Evolutionary conservation across 129 eudicot species (phyloP).

Genomic region (Kitagawia praeruptora): DNA sequence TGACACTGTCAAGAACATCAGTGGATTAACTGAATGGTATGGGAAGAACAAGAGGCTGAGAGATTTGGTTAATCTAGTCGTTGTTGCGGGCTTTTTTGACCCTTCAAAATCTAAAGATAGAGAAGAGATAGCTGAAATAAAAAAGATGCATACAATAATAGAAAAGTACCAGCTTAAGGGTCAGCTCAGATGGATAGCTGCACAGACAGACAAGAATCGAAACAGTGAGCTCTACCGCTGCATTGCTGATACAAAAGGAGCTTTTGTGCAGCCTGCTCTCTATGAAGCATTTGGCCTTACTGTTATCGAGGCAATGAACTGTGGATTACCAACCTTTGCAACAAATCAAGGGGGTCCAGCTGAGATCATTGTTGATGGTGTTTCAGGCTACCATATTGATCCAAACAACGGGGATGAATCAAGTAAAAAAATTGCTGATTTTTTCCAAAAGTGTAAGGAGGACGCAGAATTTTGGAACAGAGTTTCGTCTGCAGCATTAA

Average conservation of each 20-base stretch:
- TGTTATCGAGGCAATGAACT: conserved; percentile 97
- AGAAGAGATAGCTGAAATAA: conserved; percentile 90
- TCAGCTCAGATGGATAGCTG: conserved; percentile 94
- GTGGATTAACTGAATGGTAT: conserved; percentile 84
- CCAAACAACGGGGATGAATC: conserved; percentile 74
- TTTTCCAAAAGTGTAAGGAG: conserved; percentile 78
- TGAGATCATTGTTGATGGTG: conserved; percentile 84
- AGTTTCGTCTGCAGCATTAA: conserved; percentile 63
- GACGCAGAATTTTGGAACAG: conserved; percentile 63
- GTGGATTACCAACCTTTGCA: conserved; percentile 88
- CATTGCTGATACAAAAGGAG: conserved; percentile 93
- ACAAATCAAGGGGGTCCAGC: conserved; percentile 99
- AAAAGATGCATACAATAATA: conserved; percentile 71
- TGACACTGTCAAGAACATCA: conserved; percentile 81
- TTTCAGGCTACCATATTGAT: conserved; percentile 88
- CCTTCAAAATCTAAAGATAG: conserved; percentile 89
- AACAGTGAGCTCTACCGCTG: conserved; percentile 82
- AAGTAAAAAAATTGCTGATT: conserved; percentile 86
- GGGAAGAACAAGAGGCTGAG: conserved; percentile 81
- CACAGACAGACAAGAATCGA: conserved; percentile 72
- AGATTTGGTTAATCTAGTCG: conserved; percentile 70
- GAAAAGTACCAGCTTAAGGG: conserved; percentile 81
- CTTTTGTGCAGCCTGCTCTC: conserved; percentile 91
- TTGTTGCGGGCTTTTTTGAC: conserved; percentile 88
- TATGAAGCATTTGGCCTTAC: conserved; percentile 98